Evolutionary conservation across 2,329 filamentous ascomycete species (phyloP), one percentile per base, ranked within the genome.

Genomic region (Diaporthe sp.): DNA sequence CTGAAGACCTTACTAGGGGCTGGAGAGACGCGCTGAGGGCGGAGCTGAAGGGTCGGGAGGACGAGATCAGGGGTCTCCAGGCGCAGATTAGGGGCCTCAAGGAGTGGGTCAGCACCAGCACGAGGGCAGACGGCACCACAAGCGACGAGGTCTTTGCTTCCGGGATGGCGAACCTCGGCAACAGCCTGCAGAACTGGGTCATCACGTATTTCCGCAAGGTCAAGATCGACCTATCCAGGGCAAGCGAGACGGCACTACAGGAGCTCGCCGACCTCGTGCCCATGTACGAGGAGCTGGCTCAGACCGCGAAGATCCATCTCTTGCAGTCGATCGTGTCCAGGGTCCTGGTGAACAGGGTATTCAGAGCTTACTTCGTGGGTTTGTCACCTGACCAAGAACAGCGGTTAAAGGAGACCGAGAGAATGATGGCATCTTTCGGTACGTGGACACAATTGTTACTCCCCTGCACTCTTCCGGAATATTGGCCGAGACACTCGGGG

Each of bases 101-200:
- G 86, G 91, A 92, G 79, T 94, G 90, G 85, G 92, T 95, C 74
- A 94, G 93, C 79, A 90, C 88, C 31, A 91, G 90, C 77, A 94
- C 92, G 13, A 86, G 92, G 44, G 86, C 88, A 68, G 90, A 91
- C 42, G 89, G 89, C 31, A 90, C 92, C 81, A 86, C 84, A n/a
- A 91, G 92, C 81, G 93, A 95, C 79, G 91, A 93, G 82, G 90
- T 91, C 15, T 89, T 95, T 80, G 89, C 86, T 2, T 90, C 93
- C 69, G 87, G 88, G 13, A 90, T 94, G 86, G 86, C 88, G 68
- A 87, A 89, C 74, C 82, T 95, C 62, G 90, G 90, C 28, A 93
- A 94, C 79, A 90, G 92, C 34, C 83, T 94, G 78, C 92, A 94
- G 83, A 94, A 95, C 79, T 95, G 93, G 93, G 90, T 93, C 4